These are phyloP conservation scores for Ophiostoma himal-ulmi DNA, from an alignment of 2,329 filamentous ascomycete species.

Conservation along the genomic window DNA sequence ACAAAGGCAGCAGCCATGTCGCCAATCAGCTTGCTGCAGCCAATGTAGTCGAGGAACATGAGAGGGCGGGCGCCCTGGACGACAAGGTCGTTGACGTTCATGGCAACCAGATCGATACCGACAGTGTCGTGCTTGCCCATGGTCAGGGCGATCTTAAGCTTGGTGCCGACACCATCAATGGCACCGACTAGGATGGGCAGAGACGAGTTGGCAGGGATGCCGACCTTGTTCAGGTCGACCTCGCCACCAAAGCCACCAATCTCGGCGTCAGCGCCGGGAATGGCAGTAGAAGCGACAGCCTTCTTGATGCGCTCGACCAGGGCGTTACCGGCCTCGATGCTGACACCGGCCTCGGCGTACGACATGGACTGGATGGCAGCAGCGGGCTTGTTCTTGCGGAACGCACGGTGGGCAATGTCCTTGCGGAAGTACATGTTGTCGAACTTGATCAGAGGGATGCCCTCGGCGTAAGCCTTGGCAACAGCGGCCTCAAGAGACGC, in stretches of 20 bases:
- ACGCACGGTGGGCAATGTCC: constrained; percentile 80
- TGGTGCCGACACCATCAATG: constrained; percentile 94
- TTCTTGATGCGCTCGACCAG: constrained; percentile 89
- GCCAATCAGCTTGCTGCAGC: constrained; percentile 80
- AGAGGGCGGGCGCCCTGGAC: constrained; percentile 92
- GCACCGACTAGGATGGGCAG: constrained; percentile 85
- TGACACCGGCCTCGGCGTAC: constrained; percentile 89
- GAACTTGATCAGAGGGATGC: constrained; percentile 73
- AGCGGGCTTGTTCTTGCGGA: constrained; percentile 38
- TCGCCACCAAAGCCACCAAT: constrained; percentile 94
- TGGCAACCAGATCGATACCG: constrained; percentile 92
- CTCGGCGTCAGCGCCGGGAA: constrained; percentile 82
- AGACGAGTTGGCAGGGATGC: constrained; percentile 62
- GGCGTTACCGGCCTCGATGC: constrained; percentile 87
- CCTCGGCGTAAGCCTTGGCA: constrained; percentile 71
- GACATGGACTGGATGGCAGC: constrained; percentile 57
- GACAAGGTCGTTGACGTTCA: constrained; percentile 98
- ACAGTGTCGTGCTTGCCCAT: constrained; percentile 90
- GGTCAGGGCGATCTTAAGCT: constrained; percentile 89
- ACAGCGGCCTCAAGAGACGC: constrained; percentile 74
- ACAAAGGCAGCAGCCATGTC: constrained; percentile 78
- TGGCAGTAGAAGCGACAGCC: constrained; percentile 76
- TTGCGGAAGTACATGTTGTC: constrained; percentile 86
- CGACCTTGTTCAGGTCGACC: constrained; percentile 69
- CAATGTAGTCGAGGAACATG: constrained; percentile 97